Evolutionary conservation across 2,329 filamentous ascomycete genomes (phyloP).

Genomic region (Gnomoniopsis sp.): DNA sequence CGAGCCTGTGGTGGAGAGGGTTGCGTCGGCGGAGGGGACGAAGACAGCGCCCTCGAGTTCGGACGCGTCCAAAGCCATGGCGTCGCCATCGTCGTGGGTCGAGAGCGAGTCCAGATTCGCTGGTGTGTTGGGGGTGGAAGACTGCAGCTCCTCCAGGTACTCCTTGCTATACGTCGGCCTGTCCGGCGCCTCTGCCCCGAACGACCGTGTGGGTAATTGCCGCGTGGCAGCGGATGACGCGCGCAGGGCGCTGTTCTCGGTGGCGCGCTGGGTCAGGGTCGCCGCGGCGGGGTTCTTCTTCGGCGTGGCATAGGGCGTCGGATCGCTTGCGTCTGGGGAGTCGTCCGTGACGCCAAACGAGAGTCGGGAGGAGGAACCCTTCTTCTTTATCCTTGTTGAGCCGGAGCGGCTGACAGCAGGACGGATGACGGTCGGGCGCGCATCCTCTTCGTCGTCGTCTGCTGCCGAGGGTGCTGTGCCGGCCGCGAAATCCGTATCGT

Average conservation of each 20-base stretch:
- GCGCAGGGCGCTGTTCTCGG: constrained; percentile 38
- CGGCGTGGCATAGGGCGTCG: constrained; percentile 48
- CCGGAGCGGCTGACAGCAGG: constrained; percentile 44
- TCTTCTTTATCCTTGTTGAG: constrained; percentile 66
- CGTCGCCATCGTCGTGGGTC: constrained; percentile 38
- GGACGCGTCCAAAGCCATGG: constrained; percentile 55
- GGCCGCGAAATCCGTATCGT: constrained; percentile 27
- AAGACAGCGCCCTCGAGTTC: constrained; percentile 64
- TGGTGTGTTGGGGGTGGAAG: constrained; percentile 80
- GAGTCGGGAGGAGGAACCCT: constrained; percentile 65
- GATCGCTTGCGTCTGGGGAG: constrained; percentile 50
- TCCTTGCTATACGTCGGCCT: constrained; percentile 82
- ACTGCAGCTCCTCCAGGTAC: constrained; percentile 80
- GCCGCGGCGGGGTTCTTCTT: constrained; percentile 40
- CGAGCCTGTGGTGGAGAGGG: constrained; percentile 25
- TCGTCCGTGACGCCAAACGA: constrained; percentile 69
- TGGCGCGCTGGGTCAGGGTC: constrained; percentile 31
- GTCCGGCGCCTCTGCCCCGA: constrained; percentile 62
- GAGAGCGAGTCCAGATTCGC: constrained; percentile 51
- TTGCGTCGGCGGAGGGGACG: constrained; percentile 48
- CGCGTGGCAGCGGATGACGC: constrained; percentile 37
- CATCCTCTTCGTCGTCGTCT: constrained; percentile 41
- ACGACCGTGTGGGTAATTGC: constrained; percentile 55
- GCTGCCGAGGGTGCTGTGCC: constrained; percentile 17
- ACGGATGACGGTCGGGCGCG: constrained; percentile 46